Evolutionary conservation across 83 land plant genomes (phyloP).

Genomic region (Thuja plicata): DNA sequence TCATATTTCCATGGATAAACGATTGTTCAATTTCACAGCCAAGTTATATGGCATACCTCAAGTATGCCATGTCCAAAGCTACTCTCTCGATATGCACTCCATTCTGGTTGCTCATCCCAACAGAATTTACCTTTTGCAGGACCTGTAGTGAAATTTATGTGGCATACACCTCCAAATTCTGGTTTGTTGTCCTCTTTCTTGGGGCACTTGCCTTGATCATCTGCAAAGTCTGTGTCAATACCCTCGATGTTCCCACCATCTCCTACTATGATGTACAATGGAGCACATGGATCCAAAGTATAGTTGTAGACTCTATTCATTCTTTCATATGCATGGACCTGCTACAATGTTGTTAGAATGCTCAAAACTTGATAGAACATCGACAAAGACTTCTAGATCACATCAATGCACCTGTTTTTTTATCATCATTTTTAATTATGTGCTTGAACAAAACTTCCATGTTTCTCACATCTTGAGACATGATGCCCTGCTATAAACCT

Average conservation of each 20-base stretch:
- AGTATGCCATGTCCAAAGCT: conserved; percentile 99
- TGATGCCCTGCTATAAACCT: background rate
- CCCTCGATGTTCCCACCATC: conserved; percentile 95
- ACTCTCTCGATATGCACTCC: conserved; percentile 93
- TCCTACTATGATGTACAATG: conserved; percentile 82
- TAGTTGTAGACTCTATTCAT: conserved; percentile 89
- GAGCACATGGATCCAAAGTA: conserved; percentile 80
- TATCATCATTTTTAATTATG: background rate
- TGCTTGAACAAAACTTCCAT: background rate
- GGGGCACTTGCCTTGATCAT: conserved; percentile 87
- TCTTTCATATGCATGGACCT: conserved; percentile 99
- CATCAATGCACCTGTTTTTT: background rate
- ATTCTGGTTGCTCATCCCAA: conserved; percentile 93
- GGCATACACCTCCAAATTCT: conserved; percentile 74
- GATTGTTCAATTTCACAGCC: background rate
- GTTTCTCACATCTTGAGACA: background rate
- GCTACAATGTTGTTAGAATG: conserved; percentile 6
- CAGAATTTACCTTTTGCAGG: conserved; percentile 92
- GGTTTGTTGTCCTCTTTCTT: conserved; percentile 43
- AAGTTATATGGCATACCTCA: conserved; percentile 54
- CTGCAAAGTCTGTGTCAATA: conserved; percentile 71
- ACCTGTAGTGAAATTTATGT: conserved; percentile 83
- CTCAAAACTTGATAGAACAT: background rate
- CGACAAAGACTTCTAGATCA: background rate
- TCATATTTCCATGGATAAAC: background rate